phyloP scores from a whole-genome alignment of 805 yeast species.

The Zygosaccharomyces siamensis region DNA sequence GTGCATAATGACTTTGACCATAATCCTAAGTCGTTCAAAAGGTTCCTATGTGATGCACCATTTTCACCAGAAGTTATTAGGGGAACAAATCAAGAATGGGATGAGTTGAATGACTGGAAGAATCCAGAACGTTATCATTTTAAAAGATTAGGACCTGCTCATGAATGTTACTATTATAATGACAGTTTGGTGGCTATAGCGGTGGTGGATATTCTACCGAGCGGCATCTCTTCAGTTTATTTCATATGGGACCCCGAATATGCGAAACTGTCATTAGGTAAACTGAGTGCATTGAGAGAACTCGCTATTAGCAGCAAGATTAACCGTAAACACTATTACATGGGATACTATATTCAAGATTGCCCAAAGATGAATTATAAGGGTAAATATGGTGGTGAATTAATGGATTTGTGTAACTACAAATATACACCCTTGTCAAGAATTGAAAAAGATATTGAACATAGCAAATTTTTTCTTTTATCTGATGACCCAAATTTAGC shows the following conservation, averaged over 20 bases:
- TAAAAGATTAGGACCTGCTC: constrained; percentile 54
- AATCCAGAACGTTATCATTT: constrained; percentile 18
- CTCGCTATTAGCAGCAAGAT: constrained; percentile 46
- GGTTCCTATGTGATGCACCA: constrained; percentile 69
- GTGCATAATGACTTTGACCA: constrained; percentile 65
- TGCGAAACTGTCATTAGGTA: constrained; percentile 67
- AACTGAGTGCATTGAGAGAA: constrained; percentile 70
- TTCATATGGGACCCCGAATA: constrained; percentile 85
- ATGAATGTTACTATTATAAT: constrained; percentile 70
- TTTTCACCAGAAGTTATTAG: constrained; percentile 36
- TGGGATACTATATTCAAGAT: constrained; percentile 77
- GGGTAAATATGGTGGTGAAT: constrained; percentile 69
- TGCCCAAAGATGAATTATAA: constrained; percentile 83
- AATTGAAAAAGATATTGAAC: constrained; percentile 15
- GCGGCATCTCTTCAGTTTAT: constrained; percentile 76
- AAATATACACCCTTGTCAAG: constrained; percentile 35
- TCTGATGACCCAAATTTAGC: constrained; percentile 3
- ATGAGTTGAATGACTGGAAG: constrained; percentile 38
- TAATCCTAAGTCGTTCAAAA: constrained; percentile 44
- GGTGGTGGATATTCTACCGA: constrained; percentile 71
- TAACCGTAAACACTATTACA: constrained; percentile 45
- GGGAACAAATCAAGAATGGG: constrained; percentile 27
- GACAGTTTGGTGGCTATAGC: constrained; percentile 65
- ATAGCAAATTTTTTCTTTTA: constrained; percentile 28
- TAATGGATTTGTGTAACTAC: constrained; percentile 51